phyloP scores from a whole-genome alignment of 495 filamentous ascomycete genomes.

The Penicillium samsonianum region DNA sequence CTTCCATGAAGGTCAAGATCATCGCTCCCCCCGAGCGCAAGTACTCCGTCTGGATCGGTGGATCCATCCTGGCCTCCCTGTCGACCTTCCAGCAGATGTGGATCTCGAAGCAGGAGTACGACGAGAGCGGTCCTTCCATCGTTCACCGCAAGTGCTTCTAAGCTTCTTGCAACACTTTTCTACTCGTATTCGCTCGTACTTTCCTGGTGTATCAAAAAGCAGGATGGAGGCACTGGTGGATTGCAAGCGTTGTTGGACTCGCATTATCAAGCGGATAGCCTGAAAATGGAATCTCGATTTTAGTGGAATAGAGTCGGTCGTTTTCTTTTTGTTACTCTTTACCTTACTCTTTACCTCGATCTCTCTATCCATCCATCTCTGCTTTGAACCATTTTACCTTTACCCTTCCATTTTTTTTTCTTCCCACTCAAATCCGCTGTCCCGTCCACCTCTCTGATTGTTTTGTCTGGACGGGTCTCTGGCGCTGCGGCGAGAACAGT shows the following conservation, averaged over 20 bases:
- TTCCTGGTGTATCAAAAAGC: constrained; percentile 54
- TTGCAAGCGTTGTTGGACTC: constrained; percentile 49
- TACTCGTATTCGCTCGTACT: constrained; percentile 49
- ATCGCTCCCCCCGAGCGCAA: constrained; percentile 76
- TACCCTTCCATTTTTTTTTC: constrained; percentile 1
- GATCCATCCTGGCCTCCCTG: constrained; percentile 97
- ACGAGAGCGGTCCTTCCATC: constrained; percentile 98
- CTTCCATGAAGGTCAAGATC: constrained; percentile 86
- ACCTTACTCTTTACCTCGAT: constrained; percentile 14
- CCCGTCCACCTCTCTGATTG: constrained; percentile 4
- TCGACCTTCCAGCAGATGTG: constrained; percentile 99
- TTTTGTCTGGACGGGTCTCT: background rate
- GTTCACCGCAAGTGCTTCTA: constrained; percentile 99
- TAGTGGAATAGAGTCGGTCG: constrained; percentile 52
- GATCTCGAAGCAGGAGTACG: constrained; percentile 99
- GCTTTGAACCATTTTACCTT: constrained; percentile 4
- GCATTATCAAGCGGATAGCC: constrained; percentile 50
- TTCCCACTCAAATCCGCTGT: background rate
- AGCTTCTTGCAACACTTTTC: constrained; percentile 48
- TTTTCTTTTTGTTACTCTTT: constrained; percentile 22
- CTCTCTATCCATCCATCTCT: constrained; percentile 14
- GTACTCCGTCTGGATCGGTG: constrained; percentile 99
- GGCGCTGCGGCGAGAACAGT: constrained; percentile 16
- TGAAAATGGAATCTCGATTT: constrained; percentile 52
- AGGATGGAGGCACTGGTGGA: constrained; percentile 46